Base-by-base conservation (phyloP, 2,329 filamentous ascomycete species). In the Cytospora chrysosperma region DNA sequence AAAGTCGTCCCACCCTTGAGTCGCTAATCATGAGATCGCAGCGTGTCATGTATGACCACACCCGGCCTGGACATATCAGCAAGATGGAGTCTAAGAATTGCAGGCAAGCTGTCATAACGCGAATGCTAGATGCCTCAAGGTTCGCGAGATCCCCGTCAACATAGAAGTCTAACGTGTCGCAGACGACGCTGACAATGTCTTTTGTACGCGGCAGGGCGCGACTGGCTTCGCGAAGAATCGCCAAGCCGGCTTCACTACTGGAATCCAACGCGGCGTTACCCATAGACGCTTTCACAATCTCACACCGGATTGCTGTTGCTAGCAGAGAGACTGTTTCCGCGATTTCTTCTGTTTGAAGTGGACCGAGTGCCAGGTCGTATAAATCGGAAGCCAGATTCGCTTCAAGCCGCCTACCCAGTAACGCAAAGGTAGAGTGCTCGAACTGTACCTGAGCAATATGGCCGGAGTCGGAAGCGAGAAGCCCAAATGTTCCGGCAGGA, bases 21-120 rank as follows among this genome's bases (percentile, higher is more conserved):
- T 92, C 88, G 7, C 88, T 85, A 69, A 90, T 90, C 53, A 99
- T 81, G 21, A 99, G 79, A 67, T 88, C 87, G 73, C 92, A 96
- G 63, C 92, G 87, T 4, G 89, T 87, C 70, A 99, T 83, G 73
- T 94, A 91, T 4, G 94, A 93, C 93, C 95, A 98, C 7, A 97
- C 88, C 65, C 93, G 84, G 62, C 90, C 90, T 0, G 95, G 94
- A 58, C 89, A 86, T n/a, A 84, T 90, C 69, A 83, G 81, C 28
- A 95, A 76, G 21, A 96, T 78, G 3, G 89, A 86, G 68, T 90
- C 85, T 43, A 96, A 79, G 70, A 98, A 97, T 59, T 92, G 88
- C 26, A 93, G 77, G 72, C 92, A 96, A 27, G 90, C 86, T 13
- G 81, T 79, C 62, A 88, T 74, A 55, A 93, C 83, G 2, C 88